These are phyloP conservation scores for Peterozyma toletana DNA, from an alignment of 805 yeast species.

Conservation along the genomic window DNA sequence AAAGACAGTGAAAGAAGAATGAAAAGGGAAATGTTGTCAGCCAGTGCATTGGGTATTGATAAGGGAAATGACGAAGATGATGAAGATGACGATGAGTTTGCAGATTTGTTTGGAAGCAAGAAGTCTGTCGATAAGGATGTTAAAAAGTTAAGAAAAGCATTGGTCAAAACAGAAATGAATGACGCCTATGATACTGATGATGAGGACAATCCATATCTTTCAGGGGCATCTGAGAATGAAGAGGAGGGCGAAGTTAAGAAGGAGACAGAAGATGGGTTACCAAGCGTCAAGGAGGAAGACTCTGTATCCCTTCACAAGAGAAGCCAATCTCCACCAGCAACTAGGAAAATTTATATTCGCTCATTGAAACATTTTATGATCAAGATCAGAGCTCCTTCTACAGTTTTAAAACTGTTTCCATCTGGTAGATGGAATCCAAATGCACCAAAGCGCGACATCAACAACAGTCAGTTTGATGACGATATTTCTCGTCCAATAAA, in stretches of 20 bases:
- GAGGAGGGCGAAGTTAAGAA: conserved; percentile 27
- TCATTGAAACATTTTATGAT: conserved; percentile 48
- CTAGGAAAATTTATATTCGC: conserved; percentile 30
- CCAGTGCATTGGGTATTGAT: conserved; percentile 54
- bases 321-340: conserved; percentile 18
- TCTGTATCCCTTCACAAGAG: conserved; percentile 2
- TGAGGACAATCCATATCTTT: conserved; percentile 75
- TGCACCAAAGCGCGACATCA: conserved; percentile 30
- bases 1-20: conserved; percentile 80
- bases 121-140: conserved; percentile 89
- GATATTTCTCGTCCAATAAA: conserved; percentile 20
- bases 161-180: conserved; percentile 78
- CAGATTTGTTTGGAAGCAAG: conserved; percentile 60
- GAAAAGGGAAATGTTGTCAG: conserved; percentile 78
- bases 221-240: conserved; percentile 61
- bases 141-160: conserved; percentile 72
- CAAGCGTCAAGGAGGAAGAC: conserved; percentile 8
- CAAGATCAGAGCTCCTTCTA: conserved; percentile 51
- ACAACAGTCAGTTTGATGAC: conserved; percentile 10
- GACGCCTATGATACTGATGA: conserved; percentile 87
- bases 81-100: conserved; percentile 54
- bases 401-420: conserved; percentile 60
- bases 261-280: conserved; percentile 22
- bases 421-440: conserved; percentile 80
- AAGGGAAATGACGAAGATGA: conserved; percentile 51